Base-by-base conservation (phyloP, 2,329 filamentous ascomycete genomes). In the Lachnellula cervina region DNA sequence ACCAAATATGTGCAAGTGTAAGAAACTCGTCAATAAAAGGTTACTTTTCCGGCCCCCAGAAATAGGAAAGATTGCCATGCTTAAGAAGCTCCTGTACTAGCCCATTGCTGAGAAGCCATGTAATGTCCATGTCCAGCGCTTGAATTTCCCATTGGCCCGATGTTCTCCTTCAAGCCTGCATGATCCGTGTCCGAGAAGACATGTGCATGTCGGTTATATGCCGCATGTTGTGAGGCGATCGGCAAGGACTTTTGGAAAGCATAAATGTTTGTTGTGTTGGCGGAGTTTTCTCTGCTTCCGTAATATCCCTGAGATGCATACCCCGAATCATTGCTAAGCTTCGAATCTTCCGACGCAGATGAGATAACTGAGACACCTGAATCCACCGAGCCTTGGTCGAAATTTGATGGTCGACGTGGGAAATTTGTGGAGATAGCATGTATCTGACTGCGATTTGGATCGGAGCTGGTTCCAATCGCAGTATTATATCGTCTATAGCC, bases 51-150 rank as follows among this genome's bases (percentile, higher is more conserved):
- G 9, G 7, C 7, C 37, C 21, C 21, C 23, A 17, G n/a, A 23
- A 21, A 28, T 23, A 19, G 19, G 14, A 44, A 37, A 17, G n/a
- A 13, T 32, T 17, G 19, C 2, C 44, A 46, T 14, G 13, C 23
- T 56, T 46, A 65, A 28, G 62, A 64, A 16, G 58, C 62, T 7
- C 63, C 61, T 3, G 65, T 61, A 51, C 62, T 65, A 32, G 66
- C 61, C 67, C 67, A 69, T 40, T 60, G 58, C 52, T 68, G 66
- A 28, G 59, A 49, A 2, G 59, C 46, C 38, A 64, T 59, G 34
- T 66, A 68, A 49, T 69, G 66, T 17, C 62, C 65, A 53, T 69
- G 68, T 11, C 67, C 65, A 37, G 59, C 42, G 46, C 63, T 65
- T 13, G 60, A 40, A 50, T 67, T 66, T 8, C 67, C 67, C 35